phyloP scores from a whole-genome alignment of 257 asterid genomes.

The Solanum pimpinellifolium region DNA sequence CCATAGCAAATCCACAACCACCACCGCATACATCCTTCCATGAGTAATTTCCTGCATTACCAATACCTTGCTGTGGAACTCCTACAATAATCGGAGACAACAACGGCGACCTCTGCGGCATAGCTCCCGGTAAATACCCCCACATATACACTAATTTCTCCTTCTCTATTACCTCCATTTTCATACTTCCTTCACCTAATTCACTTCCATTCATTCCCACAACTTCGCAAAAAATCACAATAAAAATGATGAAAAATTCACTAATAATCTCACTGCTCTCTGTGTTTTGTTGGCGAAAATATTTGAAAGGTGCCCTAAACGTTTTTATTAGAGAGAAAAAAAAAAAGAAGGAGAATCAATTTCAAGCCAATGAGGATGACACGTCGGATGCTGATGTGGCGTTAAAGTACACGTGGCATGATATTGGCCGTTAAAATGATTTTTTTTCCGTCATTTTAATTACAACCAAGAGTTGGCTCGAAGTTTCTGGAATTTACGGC shows the following conservation, averaged over 20 bases:
- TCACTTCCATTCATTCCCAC: constrained; percentile 52
- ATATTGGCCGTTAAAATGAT: constrained; percentile 13
- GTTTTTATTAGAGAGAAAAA: not conserved
- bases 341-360: constrained; percentile 16
- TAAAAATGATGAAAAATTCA: not conserved
- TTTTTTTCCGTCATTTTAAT: not conserved
- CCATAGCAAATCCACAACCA: constrained; percentile 97
- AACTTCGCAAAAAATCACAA: not conserved
- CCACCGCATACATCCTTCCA: constrained; percentile 95
- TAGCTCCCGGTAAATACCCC: constrained; percentile 96
- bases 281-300: not conserved
- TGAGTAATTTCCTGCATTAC: constrained; percentile 23
- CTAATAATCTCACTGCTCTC: not conserved
- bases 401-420: constrained; percentile 21
- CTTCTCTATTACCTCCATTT: constrained; percentile 19
- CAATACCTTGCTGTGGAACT: constrained; percentile 21
- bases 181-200: constrained; percentile 40
- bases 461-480: constrained; percentile 29
- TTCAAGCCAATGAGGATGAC: constrained; percentile 23
- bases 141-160: constrained; percentile 64
- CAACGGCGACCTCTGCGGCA: constrained; percentile 83
- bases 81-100: constrained; percentile 63
- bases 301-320: constrained; percentile 16
- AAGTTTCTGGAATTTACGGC: constrained; percentile 41
- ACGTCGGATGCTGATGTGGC: constrained; percentile 35